phyloP scores from a whole-genome alignment of 768 basidiomycete genomes.

The Lyophyllum decastes region DNA sequence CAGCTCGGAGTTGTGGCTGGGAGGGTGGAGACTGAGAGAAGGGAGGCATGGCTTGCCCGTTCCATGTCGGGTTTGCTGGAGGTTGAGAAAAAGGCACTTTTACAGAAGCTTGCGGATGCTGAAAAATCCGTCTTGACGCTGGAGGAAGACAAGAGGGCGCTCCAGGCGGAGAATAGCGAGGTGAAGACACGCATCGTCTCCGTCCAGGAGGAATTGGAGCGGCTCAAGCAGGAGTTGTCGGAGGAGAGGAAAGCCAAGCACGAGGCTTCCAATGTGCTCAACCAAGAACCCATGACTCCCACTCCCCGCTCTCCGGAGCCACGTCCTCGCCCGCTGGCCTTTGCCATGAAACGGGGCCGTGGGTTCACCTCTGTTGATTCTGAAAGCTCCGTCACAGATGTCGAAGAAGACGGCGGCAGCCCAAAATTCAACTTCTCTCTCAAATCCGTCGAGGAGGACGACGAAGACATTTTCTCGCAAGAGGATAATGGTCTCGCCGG shows the following conservation, averaged over 20 bases:
- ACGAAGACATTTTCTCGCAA: constrained; percentile 40
- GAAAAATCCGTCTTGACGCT: constrained; percentile 30
- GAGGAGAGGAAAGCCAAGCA: constrained; percentile 24
- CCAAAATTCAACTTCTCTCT: constrained; percentile 46
- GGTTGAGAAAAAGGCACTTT: constrained; percentile 62
- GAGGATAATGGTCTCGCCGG: constrained; percentile 59
- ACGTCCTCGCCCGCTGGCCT: constrained; percentile 20
- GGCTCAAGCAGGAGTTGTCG: constrained; percentile 29
- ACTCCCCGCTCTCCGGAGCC: constrained; percentile 39
- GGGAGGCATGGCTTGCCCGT: constrained; percentile 83
- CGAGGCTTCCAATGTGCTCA: constrained; percentile 5
- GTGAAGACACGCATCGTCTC: constrained; percentile 34
- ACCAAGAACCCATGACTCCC: constrained; percentile 46
- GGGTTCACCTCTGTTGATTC: constrained; percentile 67
- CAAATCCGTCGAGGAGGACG: constrained; percentile 61
- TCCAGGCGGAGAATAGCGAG: constrained; percentile 37
- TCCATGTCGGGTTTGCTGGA: constrained; percentile 68
- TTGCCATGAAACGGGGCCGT: constrained; percentile 43
- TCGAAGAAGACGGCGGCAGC: constrained; percentile 55
- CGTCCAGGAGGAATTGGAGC: constrained; percentile 55
- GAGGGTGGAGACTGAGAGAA: constrained; percentile 74
- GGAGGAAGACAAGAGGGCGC: constrained; percentile 29
- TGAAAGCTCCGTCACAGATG: constrained; percentile 63
- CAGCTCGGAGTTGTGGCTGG: constrained; percentile 64
- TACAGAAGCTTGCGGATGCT: constrained; percentile 45